Conservation (phyloP, 78 protist species). For the Monosiga brevicollis region DNA sequence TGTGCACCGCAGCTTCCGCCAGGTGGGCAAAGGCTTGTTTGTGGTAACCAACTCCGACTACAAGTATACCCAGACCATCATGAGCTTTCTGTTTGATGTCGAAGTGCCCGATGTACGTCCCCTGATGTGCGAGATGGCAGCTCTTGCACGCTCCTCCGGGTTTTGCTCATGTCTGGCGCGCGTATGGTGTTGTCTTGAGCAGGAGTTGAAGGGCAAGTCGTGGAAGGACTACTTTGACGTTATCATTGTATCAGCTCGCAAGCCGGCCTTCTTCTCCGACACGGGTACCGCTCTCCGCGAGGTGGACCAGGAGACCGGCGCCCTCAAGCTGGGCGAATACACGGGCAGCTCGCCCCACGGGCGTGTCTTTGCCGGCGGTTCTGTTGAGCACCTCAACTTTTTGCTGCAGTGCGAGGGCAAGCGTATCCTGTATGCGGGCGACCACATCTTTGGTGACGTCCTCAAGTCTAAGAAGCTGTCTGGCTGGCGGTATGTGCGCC, state of each 20-base stretch:
- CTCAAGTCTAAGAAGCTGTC: constrained; percentile 46
- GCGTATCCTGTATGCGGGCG: constrained; percentile 41
- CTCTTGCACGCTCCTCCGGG: no score
- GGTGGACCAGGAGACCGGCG: constrained; percentile 46
- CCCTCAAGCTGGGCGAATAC: constrained; percentile 10
- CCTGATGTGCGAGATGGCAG: no score
- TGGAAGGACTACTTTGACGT: constrained; percentile 5
- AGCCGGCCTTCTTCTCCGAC: constrained; percentile 52
- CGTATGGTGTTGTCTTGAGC: no score
- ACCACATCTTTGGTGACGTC: constrained; percentile 56
- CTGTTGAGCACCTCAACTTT: not conserved
- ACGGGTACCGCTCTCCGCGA: constrained; percentile 57
- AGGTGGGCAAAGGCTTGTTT: constrained; percentile 18
- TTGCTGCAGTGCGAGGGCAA: constrained; percentile 20
- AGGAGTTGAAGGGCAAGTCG: no score
- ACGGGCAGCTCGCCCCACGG: not conserved
- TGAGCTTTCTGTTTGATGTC: constrained; percentile 26
- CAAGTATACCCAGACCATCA: constrained; percentile 38
- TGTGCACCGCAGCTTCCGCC: no score
- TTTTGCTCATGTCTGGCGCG: not conserved
- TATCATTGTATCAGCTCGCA: constrained; percentile 49
- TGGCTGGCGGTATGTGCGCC: constrained; percentile 22
- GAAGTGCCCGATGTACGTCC: not conserved
- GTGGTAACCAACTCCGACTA: constrained; percentile 40
- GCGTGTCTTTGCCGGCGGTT: constrained; percentile 8